phyloP scores from a whole-genome alignment of 2,329 filamentous ascomycete species.

The Metarhizium rileyi region DNA sequence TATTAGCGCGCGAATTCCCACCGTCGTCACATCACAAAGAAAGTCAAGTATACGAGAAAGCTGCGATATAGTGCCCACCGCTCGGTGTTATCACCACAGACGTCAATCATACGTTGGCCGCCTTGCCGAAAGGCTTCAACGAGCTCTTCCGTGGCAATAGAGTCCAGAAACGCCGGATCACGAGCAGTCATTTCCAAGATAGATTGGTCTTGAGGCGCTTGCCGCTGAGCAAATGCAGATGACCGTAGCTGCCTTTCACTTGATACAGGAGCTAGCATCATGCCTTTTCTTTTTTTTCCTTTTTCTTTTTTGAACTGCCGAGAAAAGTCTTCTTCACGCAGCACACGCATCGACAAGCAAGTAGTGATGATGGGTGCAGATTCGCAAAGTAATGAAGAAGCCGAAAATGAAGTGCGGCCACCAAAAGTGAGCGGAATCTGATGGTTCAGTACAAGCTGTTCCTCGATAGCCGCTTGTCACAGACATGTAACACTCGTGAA shows the following conservation, averaged over 20 bases:
- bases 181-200: neutral
- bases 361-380: neutral
- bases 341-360: neutral
- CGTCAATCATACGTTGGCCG: conserved; percentile 13
- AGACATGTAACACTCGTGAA: no score
- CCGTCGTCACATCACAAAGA: neutral
- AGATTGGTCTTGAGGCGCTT: neutral
- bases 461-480: neutral
- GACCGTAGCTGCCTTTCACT: neutral
- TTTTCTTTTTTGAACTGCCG: neutral
- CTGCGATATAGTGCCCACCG: conserved; percentile 14
- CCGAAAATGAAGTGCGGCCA: neutral
- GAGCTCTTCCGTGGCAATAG: conserved; percentile 3
- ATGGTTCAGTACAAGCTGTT: neutral
- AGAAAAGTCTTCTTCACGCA: neutral
- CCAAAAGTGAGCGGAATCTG: neutral
- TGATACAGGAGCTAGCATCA: neutral
- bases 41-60: conserved; percentile 15
- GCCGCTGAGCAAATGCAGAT: neutral
- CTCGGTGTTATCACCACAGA: conserved; percentile 11
- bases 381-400: neutral
- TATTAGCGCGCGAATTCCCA: neutral
- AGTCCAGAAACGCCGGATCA: neutral
- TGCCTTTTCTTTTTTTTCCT: no score
- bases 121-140: conserved; percentile 13